Base-by-base conservation (phyloP, 257 asterid genomes). In the Petunia axillaris region DNA sequence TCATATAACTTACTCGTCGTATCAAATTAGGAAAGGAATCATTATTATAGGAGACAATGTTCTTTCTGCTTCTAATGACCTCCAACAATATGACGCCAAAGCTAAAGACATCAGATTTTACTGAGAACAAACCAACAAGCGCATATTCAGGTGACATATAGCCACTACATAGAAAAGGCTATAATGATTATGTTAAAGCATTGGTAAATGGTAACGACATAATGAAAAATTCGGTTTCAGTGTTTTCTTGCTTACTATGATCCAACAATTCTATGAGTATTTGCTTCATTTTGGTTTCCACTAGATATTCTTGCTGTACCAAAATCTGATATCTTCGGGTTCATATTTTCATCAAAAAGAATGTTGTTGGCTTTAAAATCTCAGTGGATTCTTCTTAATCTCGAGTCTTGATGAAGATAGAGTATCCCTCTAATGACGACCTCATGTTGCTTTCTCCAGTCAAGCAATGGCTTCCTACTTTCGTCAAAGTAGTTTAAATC, bases 71-170 rank as follows among this genome's bases (percentile, higher is more conserved):
- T 4, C 66, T 74, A 6, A 83, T 65, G 13, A 86, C 78, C 81
- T 86, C 88, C 41, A 85, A 25, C 53, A 81, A 16, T 78, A 85
- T 13, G 55, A 85, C 88, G 16, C 88, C 86, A 0, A 76, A 85
- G 78, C 88, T 85, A 6, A 80, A 85, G 40, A 82, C 82, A 57
- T 85, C 89, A 2, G 87, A 84, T 8, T 84, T 86, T 6, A 63
- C 78, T 64, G 89, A 86, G 36, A 86, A 86, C 0, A 52, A 82
- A 36, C 89, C 89, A 55, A 79, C 85, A 87, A 84, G 81, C 80
- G 89, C 89, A 64, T 86, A 86, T 75, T 86, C 89, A 5, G 89
- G 89, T 1, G 89, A 84, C 89, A 86, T 86, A 64, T 86, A 86
- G 3, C 89, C 89, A 79, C 89, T 86, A 81, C 63, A 75, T 64